These are phyloP conservation scores for Hymenoscyphus albidus DNA, from an alignment of 2,329 filamentous ascomycete species.

Conservation along the genomic window DNA sequence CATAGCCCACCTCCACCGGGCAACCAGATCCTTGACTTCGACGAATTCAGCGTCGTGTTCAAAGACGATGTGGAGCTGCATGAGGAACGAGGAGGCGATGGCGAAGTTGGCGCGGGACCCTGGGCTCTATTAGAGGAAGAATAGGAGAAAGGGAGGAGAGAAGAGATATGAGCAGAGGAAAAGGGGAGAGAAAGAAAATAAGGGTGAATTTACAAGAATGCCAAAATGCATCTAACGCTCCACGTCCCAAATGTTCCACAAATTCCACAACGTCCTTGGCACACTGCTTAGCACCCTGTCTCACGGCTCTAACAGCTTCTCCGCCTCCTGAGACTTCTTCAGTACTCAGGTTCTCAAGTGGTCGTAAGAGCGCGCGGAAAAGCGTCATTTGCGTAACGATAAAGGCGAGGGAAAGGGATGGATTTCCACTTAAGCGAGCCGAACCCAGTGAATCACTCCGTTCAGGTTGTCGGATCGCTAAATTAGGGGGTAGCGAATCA, in stretches of 20 bases:
- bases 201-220: slow-evolving; percentile 30
- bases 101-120: slow-evolving; percentile 35
- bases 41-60: slow-evolving; percentile 26
- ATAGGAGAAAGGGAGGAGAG: not conserved
- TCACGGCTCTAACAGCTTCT: slow-evolving; percentile 29
- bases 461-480: slow-evolving; percentile 25
- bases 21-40: slow-evolving; percentile 31
- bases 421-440: slow-evolving; percentile 31
- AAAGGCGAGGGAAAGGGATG: slow-evolving; percentile 34
- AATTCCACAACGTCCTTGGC: slow-evolving; percentile 35
- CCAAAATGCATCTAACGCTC: slow-evolving; percentile 33
- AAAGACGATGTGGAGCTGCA: slow-evolving; percentile 32
- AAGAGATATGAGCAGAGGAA: not conserved
- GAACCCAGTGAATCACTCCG: slow-evolving; percentile 25
- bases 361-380: slow-evolving; percentile 35
- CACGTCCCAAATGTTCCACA: slow-evolving; percentile 30
- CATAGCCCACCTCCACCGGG: slow-evolving; percentile 34
- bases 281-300: slow-evolving; percentile 32
- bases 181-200: slow-evolving; percentile 2
- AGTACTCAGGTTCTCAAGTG: slow-evolving; percentile 30
- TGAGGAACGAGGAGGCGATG: slow-evolving; percentile 35
- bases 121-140: slow-evolving; percentile 13
- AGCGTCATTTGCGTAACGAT: slow-evolving; percentile 37
- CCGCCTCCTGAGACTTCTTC: slow-evolving; percentile 28
- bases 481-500: slow-evolving; percentile 30